These are phyloP conservation scores for Gaeumannomyces tritici DNA, from an alignment of 2,329 filamentous ascomycete species.

Conservation along the genomic window DNA sequence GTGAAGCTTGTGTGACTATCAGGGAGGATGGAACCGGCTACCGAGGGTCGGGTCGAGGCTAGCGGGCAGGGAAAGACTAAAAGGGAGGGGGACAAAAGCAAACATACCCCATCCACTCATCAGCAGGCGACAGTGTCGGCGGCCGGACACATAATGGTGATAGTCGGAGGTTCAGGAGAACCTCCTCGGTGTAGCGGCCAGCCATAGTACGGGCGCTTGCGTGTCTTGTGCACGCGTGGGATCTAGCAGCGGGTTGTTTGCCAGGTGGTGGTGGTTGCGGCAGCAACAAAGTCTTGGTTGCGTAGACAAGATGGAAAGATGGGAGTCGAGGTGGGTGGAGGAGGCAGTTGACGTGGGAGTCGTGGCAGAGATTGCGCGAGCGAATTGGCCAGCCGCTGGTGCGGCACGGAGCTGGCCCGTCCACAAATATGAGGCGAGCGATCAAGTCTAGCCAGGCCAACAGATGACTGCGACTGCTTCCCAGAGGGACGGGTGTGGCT, in stretches of 20 bases:
- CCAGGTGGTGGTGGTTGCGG: neutral
- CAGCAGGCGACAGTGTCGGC: constrained; percentile 65
- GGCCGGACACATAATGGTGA: constrained; percentile 82
- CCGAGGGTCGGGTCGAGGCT: neutral
- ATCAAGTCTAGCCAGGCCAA: neutral
- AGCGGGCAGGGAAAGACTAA: neutral
- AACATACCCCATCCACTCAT: constrained; percentile 92
- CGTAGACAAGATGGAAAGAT: neutral
- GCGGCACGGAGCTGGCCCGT: neutral
- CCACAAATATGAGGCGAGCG: neutral
- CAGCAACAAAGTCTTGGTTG: neutral
- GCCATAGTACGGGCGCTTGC: constrained; percentile 27
- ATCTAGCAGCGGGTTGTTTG: neutral
- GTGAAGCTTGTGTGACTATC: neutral
- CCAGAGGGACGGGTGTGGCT: neutral
- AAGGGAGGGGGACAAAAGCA: constrained; percentile 4
- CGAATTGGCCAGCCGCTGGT: neutral
- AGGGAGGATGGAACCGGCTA: neutral
- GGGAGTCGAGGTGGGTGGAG: neutral
- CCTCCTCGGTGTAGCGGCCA: constrained; percentile 64
- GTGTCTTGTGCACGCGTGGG: neutral
- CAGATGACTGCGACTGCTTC: neutral
- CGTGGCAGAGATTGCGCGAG: neutral
- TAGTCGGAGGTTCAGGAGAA: constrained; percentile 64
- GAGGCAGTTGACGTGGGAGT: neutral